A percentile compares a stretch with the other conserved stretches of the same genome.
Evolutionary conservation across 495 filamentous ascomycete species (phyloP).

Genomic region (Talaromyces trachyspermus): DNA sequence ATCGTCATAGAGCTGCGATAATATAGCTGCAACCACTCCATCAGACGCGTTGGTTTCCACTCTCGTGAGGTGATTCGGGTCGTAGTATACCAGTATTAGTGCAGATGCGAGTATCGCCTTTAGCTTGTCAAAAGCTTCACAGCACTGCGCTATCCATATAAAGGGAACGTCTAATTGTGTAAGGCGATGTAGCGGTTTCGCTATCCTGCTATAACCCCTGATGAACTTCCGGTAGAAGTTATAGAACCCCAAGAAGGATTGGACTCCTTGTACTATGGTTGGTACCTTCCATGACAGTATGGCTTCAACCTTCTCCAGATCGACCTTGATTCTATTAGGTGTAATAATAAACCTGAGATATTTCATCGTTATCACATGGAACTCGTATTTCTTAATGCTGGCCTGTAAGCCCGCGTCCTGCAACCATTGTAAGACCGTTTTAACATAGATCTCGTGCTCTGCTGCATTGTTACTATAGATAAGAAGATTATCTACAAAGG

Average conservation of each 20-base stretch:
- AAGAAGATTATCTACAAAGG: conserved; percentile 29
- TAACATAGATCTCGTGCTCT: conserved; percentile 16
- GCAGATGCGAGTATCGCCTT: no score
- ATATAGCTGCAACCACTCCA: conserved; percentile 8
- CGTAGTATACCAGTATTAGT: no score
- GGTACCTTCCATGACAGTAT: conserved; percentile 17
- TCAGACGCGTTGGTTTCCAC: conserved; percentile 15
- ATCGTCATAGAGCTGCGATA: conserved; percentile 8
- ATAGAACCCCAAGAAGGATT: no score
- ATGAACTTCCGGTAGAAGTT: conserved; percentile 28
- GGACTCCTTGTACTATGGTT: conserved; percentile 13
- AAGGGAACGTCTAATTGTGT: conserved; percentile 13
- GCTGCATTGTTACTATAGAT: conserved; percentile 24
- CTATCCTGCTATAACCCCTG: conserved; percentile 14
- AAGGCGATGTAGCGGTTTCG: conserved; percentile 6
- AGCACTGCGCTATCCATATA: conserved; percentile 47
- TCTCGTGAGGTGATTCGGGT: no score
- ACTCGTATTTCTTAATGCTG: conserved; percentile 22
- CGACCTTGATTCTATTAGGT: conserved; percentile 14
- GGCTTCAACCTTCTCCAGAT: conserved; percentile 16
- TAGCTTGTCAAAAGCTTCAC: conserved; percentile 47
- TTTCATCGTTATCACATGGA: conserved; percentile 13
- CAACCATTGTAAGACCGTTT: conserved; percentile 13
- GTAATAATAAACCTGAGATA: conserved; percentile 20
- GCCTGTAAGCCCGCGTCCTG: conserved; percentile 10